A percentile compares a stretch with the other conserved stretches of the same genome.
phyloP scores from a whole-genome alignment of 441 rosid genomes.

The Erodium trifolium region DNA sequence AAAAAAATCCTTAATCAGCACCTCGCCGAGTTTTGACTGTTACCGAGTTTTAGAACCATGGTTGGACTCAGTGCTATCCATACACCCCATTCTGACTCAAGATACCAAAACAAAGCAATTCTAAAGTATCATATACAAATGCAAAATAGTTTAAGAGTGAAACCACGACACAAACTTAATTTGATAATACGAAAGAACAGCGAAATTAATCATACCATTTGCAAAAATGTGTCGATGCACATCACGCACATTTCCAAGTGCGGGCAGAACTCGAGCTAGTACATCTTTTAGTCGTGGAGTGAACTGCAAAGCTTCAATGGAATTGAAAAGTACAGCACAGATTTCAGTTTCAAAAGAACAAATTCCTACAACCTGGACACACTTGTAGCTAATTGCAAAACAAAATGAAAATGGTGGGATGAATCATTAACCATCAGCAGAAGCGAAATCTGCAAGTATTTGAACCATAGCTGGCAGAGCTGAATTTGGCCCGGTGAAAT shows the following conservation, averaged over 20 bases:
- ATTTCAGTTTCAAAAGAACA: conserved; percentile 29
- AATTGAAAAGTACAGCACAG: conserved; percentile 23
- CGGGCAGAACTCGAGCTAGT: conserved; percentile 76
- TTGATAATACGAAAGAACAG: conserved; percentile 7
- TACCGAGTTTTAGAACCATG: not conserved
- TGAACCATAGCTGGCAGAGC: conserved; percentile 94
- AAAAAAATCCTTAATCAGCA: too few species aligned
- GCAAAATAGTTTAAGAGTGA: conserved; percentile 5
- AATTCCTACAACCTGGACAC: conserved; percentile 16
- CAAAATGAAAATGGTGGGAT: conserved; percentile 17
- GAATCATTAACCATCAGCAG: conserved; percentile 73
- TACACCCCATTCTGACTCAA: conserved; percentile 3
- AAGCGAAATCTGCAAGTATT: conserved; percentile 94
- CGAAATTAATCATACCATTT: conserved; percentile 47
- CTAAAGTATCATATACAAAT: not conserved
- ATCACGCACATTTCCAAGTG: conserved; percentile 91
- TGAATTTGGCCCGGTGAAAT: conserved; percentile 62
- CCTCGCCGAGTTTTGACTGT: too few species aligned
- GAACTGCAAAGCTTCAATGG: conserved; percentile 85
- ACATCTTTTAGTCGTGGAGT: conserved; percentile 86
- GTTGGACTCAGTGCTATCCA: conserved; percentile 1
- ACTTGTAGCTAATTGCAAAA: conserved; percentile 5
- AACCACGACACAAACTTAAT: conserved; percentile 5
- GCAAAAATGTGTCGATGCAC: conserved; percentile 84
- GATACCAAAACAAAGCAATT: conserved; percentile 10